Evolutionary conservation across 192 early-diverging fungal species (phyloP).

Genomic region (Backusella mclennaniae): DNA sequence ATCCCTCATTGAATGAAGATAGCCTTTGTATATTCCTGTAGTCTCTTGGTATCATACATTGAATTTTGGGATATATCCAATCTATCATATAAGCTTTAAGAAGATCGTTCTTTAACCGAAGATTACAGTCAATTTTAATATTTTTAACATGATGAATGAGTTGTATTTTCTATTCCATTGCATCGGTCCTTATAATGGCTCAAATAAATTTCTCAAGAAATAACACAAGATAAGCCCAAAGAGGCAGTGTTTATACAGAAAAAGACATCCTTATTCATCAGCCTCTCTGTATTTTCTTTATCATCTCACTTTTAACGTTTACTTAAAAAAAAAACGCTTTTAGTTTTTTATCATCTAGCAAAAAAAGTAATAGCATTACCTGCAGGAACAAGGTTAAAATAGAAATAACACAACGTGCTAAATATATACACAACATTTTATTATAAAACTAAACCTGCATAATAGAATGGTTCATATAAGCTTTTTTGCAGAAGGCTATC

Average conservation of each 20-base stretch:
- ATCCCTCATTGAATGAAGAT: no score
- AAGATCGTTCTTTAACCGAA: not conserved
- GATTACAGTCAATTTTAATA: not conserved
- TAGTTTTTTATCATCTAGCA: not conserved
- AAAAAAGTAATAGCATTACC: not conserved
- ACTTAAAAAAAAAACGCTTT: not conserved
- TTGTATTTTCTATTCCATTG: not conserved
- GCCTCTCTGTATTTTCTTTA: not conserved
- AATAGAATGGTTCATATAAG: not conserved
- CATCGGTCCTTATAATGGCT: not conserved
- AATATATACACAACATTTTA: not conserved
- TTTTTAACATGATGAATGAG: not conserved
- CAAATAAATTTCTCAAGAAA: not conserved
- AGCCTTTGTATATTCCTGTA: not conserved
- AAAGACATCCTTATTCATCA: not conserved
- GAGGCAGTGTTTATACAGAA: not conserved
- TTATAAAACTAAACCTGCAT: not conserved
- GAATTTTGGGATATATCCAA: not conserved
- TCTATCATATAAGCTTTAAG: not conserved
- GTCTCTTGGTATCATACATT: no score
- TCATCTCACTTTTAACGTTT: not conserved
- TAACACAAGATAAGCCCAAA: not conserved
- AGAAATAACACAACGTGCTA: not conserved
- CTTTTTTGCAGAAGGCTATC: not conserved
- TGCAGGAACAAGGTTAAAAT: not conserved